A percentile compares a stretch with the other conserved stretches of the same genome.
phyloP scores from a whole-genome alignment of 1,284 basidiomycete species.

The Ustilago hordei region DNA sequence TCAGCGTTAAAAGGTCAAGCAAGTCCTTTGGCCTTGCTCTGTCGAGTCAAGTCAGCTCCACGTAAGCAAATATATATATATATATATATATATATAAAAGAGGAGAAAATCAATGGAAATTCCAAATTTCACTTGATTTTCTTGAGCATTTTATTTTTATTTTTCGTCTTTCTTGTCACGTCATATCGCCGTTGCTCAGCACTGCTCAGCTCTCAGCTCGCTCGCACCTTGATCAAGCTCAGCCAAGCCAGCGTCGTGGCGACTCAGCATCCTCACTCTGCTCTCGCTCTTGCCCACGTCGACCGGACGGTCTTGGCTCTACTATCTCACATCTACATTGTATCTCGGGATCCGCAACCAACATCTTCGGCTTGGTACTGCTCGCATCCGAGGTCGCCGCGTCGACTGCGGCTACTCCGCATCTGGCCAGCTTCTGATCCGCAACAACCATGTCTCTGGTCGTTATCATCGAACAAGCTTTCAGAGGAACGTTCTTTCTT shows the following conservation, averaged over 20 bases:
- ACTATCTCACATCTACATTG: not conserved
- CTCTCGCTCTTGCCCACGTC: not conserved
- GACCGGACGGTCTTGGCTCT: not conserved
- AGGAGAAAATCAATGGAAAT: not conserved
- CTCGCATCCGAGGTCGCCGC: not conserved
- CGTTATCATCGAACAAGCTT: not conserved
- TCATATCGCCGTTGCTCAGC: slow-evolving; percentile 6
- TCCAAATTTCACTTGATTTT: slow-evolving; percentile 1
- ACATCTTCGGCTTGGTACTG: not conserved
- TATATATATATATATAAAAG: not conserved
- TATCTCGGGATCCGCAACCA: not conserved
- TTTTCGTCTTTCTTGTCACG: slow-evolving; percentile 1
- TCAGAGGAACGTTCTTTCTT: not conserved
- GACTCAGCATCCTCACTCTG: not conserved
- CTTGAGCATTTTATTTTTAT: not conserved
- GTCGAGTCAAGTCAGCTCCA: not conserved
- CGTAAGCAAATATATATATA: not conserved
- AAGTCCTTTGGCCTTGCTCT: slow-evolving; percentile 10
- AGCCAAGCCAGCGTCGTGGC: too few species aligned
- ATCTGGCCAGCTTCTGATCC: slow-evolving; percentile 22
- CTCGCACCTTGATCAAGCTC: too few species aligned
- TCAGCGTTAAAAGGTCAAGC: slow-evolving; percentile 12
- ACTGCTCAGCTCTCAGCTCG: not conserved
- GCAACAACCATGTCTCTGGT: slow-evolving; percentile 11
- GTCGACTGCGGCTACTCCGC: not conserved